Conservation (phyloP, 768 basidiomycete genomes). For the Collybia nuda region DNA sequence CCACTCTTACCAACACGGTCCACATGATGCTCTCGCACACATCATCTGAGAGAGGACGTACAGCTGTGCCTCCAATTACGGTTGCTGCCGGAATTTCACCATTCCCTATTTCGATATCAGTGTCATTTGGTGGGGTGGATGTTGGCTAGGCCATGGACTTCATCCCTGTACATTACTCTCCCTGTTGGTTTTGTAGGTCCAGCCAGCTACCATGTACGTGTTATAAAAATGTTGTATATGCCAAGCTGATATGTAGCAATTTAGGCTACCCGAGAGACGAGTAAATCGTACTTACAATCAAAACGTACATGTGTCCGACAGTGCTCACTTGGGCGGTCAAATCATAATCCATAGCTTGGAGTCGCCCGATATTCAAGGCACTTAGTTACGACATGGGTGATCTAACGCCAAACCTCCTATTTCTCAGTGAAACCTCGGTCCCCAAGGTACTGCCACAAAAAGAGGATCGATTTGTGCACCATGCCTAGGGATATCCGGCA, state of each 20-base stretch:
- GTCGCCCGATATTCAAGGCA: no score
- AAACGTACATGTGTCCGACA: no score
- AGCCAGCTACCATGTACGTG: background rate
- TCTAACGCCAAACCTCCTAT: no score
- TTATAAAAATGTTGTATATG: background rate
- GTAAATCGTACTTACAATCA: background rate
- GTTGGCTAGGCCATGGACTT: slow-evolving; percentile 29
- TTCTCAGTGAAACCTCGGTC: no score
- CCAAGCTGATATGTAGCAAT: background rate
- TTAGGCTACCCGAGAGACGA: background rate
- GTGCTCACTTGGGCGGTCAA: no score
- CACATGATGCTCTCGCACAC: slow-evolving; percentile 75
- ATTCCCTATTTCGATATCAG: slow-evolving; percentile 71
- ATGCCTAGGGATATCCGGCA: no score
- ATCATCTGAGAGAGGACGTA: slow-evolving; percentile 74
- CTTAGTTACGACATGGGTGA: no score
- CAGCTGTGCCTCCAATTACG: slow-evolving; percentile 78
- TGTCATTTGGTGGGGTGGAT: slow-evolving; percentile 68
- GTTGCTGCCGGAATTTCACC: slow-evolving; percentile 75
- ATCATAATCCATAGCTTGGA: no score
- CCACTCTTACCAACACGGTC: slow-evolving; percentile 64
- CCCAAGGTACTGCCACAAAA: no score
- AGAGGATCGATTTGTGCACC: no score
- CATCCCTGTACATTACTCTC: background rate
- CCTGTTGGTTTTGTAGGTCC: background rate